phyloP scores from a whole-genome alignment of 192 early-diverging fungal species.

The Diversispora epigaea region DNA sequence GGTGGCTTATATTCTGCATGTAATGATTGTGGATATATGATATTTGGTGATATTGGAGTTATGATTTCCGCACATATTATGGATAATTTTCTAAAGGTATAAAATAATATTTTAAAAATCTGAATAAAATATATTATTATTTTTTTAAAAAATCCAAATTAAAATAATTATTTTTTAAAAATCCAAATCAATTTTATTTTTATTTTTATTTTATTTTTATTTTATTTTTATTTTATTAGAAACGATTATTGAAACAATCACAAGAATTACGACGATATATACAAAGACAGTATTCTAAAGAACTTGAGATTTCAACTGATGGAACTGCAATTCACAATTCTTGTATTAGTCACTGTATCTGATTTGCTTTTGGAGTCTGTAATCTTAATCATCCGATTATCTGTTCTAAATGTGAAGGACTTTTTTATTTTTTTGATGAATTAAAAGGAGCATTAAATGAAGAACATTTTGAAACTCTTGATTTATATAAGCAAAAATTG shows the following conservation, averaged over 20 bases:
- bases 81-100: not conserved
- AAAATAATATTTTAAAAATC: not conserved
- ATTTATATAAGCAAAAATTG: no score
- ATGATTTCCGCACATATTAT: conserved; percentile 1
- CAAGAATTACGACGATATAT: not conserved
- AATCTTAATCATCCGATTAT: not conserved
- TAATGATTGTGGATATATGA: conserved; percentile 8
- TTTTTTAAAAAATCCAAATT: no score
- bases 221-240: no score
- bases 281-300: not conserved
- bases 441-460: not conserved
- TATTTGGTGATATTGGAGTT: conserved; percentile 12
- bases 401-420: not conserved
- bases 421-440: not conserved
- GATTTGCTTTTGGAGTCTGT: conserved; percentile 4
- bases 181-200: no score
- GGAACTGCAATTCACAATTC: conserved; percentile 6
- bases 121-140: not conserved
- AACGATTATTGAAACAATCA: not conserved
- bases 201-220: no score
- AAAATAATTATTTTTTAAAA: no score
- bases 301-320: not conserved
- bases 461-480: not conserved
- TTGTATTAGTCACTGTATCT: conserved; percentile 2
- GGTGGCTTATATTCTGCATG: not conserved